Conservation (phyloP, 78 protist genomes). For the Tieghemostelium lacteum region DNA sequence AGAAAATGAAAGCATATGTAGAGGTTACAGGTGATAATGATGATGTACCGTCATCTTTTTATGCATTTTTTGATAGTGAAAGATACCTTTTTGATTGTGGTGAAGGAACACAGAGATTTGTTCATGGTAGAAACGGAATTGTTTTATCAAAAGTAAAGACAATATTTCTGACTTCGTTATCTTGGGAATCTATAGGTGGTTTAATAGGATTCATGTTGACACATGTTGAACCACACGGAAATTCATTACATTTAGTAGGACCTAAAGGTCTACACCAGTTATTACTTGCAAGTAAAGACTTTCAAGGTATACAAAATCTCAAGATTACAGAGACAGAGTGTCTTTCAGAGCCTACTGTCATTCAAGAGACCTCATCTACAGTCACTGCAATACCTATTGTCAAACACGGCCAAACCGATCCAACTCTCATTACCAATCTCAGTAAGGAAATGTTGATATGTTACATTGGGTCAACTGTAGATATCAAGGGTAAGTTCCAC, state of each 20-base stretch:
- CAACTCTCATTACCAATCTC: background rate
- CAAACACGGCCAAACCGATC: background rate
- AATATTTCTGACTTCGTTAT: conserved; percentile 4
- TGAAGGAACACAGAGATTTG: conserved; percentile 39
- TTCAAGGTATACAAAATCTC: background rate
- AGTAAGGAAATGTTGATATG: background rate
- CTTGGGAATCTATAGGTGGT: conserved; percentile 55
- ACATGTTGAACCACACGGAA: background rate
- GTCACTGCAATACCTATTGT: background rate
- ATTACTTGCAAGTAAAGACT: background rate
- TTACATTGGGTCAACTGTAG: conserved; percentile 11
- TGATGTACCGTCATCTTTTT: conserved; percentile 9
- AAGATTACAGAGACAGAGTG: background rate
- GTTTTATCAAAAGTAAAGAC: background rate
- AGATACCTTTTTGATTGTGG: conserved; percentile 50
- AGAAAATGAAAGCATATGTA: conserved; percentile 41
- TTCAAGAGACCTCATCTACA: background rate
- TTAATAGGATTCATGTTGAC: conserved; percentile 10
- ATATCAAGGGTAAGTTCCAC: conserved; percentile 3
- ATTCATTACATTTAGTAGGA: conserved; percentile 1
- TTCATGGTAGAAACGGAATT: conserved; percentile 4
- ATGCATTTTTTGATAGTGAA: conserved; percentile 38
- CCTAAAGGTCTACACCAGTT: conserved; percentile 20
- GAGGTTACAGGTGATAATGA: conserved; percentile 48
- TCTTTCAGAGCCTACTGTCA: background rate